These are phyloP conservation scores for Aspergillus biplanus DNA, from an alignment of 495 filamentous ascomycete genomes.

Conservation along the genomic window DNA sequence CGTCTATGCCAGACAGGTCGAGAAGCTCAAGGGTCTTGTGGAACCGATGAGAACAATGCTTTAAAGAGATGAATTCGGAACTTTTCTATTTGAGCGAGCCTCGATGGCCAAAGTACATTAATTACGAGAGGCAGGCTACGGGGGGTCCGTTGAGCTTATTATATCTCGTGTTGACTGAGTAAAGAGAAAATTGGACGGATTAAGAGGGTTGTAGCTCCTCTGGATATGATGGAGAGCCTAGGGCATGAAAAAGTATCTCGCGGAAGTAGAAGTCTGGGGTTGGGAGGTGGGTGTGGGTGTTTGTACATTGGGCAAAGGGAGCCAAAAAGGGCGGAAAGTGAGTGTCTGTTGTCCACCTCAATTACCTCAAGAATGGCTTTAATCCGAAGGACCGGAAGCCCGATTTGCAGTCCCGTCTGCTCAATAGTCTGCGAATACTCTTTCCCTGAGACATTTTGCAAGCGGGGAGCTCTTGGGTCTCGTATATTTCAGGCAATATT, in stretches of 20 bases:
- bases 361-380: slow-evolving; percentile 2
- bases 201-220: too few relatives aligned
- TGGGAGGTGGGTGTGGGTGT: slow-evolving; percentile 6
- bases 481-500: slow-evolving; percentile 9
- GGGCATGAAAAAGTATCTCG: too few relatives aligned
- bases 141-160: too few relatives aligned
- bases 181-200: too few relatives aligned
- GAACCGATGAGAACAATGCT: neutral
- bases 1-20: neutral
- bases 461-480: neutral
- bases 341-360: neutral
- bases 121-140: too few relatives aligned
- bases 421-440: slow-evolving; percentile 1
- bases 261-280: neutral
- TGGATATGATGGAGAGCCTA: too few relatives aligned
- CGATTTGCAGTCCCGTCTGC: neutral
- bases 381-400: neutral
- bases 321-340: slow-evolving; percentile 4
- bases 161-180: too few relatives aligned
- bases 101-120: neutral
- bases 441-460: neutral
- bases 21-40: slow-evolving; percentile 3
- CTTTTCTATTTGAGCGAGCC: neutral
- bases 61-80: neutral
- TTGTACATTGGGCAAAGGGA: slow-evolving; percentile 1